phyloP scores from a whole-genome alignment of 2,329 filamentous ascomycete species.

The Monosporascus sp. region DNA sequence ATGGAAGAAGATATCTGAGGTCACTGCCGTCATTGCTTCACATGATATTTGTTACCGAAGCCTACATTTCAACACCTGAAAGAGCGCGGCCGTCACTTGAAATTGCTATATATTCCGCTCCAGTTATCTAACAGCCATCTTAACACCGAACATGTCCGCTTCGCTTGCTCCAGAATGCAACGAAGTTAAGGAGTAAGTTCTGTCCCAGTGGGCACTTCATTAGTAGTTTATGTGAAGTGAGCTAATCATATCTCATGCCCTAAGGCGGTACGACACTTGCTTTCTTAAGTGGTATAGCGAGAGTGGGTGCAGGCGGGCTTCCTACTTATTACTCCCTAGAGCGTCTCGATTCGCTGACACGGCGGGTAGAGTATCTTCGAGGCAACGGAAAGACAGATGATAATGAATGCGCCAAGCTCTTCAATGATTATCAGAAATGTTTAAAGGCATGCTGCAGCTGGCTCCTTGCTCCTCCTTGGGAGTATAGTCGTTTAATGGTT shows the following conservation, averaged over 20 bases:
- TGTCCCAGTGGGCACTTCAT: slow-evolving; percentile 2
- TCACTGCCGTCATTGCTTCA: too few relatives aligned
- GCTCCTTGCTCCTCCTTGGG: slow-evolving; percentile 1
- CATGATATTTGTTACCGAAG: too few relatives aligned
- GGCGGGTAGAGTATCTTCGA: slow-evolving; percentile 71
- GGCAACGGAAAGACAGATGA: slow-evolving; percentile 72
- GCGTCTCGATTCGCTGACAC: slow-evolving; percentile 3
- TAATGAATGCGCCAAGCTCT: slow-evolving; percentile 77
- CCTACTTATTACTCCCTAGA: slow-evolving; percentile 11
- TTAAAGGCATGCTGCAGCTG: slow-evolving; percentile 56
- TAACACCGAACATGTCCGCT: slow-evolving; percentile 64
- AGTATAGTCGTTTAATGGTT: neutral
- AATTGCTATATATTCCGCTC: too few relatives aligned
- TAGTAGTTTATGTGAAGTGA: neutral
- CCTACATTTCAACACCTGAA: neutral
- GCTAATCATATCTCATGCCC: slow-evolving; percentile 7
- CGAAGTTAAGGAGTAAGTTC: slow-evolving; percentile 83
- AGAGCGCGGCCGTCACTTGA: too few relatives aligned
- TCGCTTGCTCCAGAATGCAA: slow-evolving; percentile 94
- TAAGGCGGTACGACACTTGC: slow-evolving; percentile 89
- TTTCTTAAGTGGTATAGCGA: slow-evolving; percentile 99
- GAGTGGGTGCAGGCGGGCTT: slow-evolving; percentile 55
- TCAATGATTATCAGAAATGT: slow-evolving; percentile 84
- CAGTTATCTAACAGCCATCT: too few relatives aligned
- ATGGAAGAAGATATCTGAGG: too few relatives aligned